Conservation (phyloP, 2,329 filamentous ascomycete species). For the Aspergillus ruber region DNA sequence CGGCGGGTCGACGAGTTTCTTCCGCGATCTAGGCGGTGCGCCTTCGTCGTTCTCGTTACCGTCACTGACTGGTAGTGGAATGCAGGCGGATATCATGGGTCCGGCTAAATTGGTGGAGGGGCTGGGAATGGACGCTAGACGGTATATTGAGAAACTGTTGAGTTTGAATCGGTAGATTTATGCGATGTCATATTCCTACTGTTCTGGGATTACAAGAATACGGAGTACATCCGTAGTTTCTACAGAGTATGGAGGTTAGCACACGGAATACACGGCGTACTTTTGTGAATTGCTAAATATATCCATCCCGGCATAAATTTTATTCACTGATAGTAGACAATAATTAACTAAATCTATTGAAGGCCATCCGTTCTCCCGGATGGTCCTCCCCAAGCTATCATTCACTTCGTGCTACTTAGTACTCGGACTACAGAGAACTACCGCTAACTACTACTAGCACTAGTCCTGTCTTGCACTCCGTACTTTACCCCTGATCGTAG, state of each 20-base stretch:
- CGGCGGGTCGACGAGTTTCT: slow-evolving; percentile 20
- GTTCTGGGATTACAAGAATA: not conserved
- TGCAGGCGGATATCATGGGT: slow-evolving; percentile 18
- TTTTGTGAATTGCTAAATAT: too few relatives aligned
- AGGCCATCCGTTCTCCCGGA: too few relatives aligned
- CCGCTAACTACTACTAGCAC: too few relatives aligned
- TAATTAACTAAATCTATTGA: too few relatives aligned
- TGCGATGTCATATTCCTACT: too few relatives aligned
- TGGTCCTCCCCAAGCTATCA: too few relatives aligned
- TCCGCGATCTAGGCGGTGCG: slow-evolving; percentile 35
- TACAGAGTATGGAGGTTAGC: not conserved
- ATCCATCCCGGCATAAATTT: too few relatives aligned
- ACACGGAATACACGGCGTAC: too few relatives aligned
- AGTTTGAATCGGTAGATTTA: slow-evolving; percentile 34
- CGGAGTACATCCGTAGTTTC: not conserved
- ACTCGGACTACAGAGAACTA: too few relatives aligned
- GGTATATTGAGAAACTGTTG: slow-evolving; percentile 42
- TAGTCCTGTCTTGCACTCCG: too few relatives aligned
- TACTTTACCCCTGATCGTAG: not conserved
- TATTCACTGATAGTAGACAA: too few relatives aligned
- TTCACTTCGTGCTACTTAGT: too few relatives aligned
- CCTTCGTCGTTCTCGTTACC: slow-evolving; percentile 11
- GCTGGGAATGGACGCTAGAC: slow-evolving; percentile 40
- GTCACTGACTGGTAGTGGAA: not conserved
- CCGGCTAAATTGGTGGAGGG: slow-evolving; percentile 38